Evolutionary conservation across 352 stramenopile genomes (phyloP), one percentile per base, ranked within the genome.

Genomic region (Phytophthora idaei): DNA sequence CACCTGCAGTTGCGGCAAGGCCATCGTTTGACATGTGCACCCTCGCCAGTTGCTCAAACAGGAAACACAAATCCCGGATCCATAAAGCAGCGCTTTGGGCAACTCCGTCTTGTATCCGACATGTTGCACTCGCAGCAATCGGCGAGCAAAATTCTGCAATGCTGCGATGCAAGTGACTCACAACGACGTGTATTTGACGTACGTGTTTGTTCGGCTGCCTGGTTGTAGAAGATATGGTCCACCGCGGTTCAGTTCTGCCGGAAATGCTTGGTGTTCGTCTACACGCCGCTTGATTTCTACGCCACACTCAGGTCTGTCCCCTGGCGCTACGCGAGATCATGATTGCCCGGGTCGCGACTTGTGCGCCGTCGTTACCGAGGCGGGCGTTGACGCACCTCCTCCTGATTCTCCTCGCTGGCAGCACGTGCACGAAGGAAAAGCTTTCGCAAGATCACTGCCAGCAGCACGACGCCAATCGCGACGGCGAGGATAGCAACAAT

Each of bases 401-500:
- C 76, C 11, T 83, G 74, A 12, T 84, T 73, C 34, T 83, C 75
- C 7, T 87, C 76, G 17, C 61, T 61, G 17, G 72, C 65, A 0
- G 76, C 68, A 4, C 77, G 78, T 36, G 78, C 83, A 36, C 77
- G 78, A 36, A 80, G 81, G 52, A 87, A 80, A n/a, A 90, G 71
- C 31, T 72, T 81, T 32, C 87, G 67, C 58, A 88, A 83, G 39
- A 85, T 84, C 1, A 90, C 69, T 2, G 67, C 79, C 15, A 90
- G 72, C 5, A 80, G 70, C 42, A 79, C 85, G 7, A 90, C 63
- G 21, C 75, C 77, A 28, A 88, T 73, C 10, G 81, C 79, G 6
- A 80, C 81, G 7, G 78, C 77, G 28, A 88, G 77, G 55, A 90
- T 90, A 28, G 72, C 81, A 42, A 90, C 87, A 36, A 90, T 71